phyloP scores from a whole-genome alignment of 78 protist genomes.

The Dictyostelium citrinum region DNA sequence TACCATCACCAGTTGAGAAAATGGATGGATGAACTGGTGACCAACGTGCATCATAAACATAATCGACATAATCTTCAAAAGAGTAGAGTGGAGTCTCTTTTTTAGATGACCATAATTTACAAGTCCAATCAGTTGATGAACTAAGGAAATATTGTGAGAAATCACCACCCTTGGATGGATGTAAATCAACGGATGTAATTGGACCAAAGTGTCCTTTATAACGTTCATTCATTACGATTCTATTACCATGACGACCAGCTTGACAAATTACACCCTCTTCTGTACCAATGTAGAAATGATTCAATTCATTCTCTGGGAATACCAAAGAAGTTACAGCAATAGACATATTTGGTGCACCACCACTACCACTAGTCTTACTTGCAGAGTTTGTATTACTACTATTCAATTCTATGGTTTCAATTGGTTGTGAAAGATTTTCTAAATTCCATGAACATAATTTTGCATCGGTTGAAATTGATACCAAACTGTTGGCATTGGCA shows the following conservation, averaged over 20 bases:
- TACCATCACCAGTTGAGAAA: constrained; percentile 87
- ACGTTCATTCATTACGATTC: constrained; percentile 36
- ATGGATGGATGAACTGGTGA: constrained; percentile 89
- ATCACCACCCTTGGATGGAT: constrained; percentile 77
- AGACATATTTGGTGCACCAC: neutral
- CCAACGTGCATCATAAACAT: constrained; percentile 88
- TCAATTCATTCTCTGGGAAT: constrained; percentile 80
- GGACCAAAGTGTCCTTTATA: constrained; percentile 86
- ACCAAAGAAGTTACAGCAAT: constrained; percentile 55
- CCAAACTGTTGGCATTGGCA: constrained; percentile 85
- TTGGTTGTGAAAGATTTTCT: constrained; percentile 86
- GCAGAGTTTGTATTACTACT: neutral
- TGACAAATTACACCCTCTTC: constrained; percentile 86
- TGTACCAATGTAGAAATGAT: constrained; percentile 80
- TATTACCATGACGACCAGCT: constrained; percentile 68
- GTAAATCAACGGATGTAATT: constrained; percentile 80
- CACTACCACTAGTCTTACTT: neutral
- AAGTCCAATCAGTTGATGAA: constrained; percentile 89
- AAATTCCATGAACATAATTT: constrained; percentile 87
- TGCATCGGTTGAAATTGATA: constrained; percentile 88
- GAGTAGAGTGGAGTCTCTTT: constrained; percentile 69
- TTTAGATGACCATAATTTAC: constrained; percentile 82
- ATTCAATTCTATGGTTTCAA: constrained; percentile 55
- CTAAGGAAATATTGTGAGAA: constrained; percentile 79
- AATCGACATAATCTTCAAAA: constrained; percentile 86